phyloP scores from a whole-genome alignment of 176 grass and related monocot genomes.

The Oryza nivara region DNA sequence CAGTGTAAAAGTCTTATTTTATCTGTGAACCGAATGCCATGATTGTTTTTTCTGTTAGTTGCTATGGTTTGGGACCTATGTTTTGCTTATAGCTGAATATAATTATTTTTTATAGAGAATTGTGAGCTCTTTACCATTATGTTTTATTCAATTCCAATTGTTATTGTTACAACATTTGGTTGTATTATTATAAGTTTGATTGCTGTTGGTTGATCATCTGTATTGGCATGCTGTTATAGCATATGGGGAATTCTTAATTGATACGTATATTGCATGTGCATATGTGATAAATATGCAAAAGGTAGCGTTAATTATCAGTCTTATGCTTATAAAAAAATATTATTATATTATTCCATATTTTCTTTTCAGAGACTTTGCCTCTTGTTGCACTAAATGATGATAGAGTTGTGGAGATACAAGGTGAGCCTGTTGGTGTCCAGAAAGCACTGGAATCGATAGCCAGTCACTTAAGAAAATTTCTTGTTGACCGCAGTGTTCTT shows the following conservation, averaged over 20 bases:
- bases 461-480: constrained; percentile 85
- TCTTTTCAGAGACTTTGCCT: constrained; percentile 78
- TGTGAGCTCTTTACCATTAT: not conserved
- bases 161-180: constrained; percentile 1
- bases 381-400: constrained; percentile 84
- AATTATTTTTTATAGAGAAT: not conserved
- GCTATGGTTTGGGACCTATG: constrained; percentile 12
- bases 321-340: constrained; percentile 4
- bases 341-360: not conserved
- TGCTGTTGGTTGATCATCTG: not conserved
- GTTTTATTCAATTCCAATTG: constrained; percentile 6
- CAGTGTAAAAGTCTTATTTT: not conserved
- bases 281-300: constrained; percentile 20
- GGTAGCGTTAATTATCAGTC: constrained; percentile 6
- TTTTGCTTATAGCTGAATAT: constrained; percentile 31
- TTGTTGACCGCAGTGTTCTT: constrained; percentile 86
- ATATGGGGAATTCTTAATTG: not conserved
- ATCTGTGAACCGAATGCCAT: not conserved
- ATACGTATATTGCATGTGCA: not conserved
- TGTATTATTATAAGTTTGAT: constrained; percentile 20
- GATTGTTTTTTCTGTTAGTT: not conserved
- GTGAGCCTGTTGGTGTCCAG: constrained; percentile 63
- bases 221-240: not conserved
- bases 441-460: constrained; percentile 90
- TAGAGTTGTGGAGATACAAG: constrained; percentile 96